A percentile compares a stretch with the other conserved stretches of the same genome.
These are phyloP conservation scores for Hypoxylon trugodes DNA, from an alignment of 495 filamentous ascomycete species.

Conservation along the genomic window DNA sequence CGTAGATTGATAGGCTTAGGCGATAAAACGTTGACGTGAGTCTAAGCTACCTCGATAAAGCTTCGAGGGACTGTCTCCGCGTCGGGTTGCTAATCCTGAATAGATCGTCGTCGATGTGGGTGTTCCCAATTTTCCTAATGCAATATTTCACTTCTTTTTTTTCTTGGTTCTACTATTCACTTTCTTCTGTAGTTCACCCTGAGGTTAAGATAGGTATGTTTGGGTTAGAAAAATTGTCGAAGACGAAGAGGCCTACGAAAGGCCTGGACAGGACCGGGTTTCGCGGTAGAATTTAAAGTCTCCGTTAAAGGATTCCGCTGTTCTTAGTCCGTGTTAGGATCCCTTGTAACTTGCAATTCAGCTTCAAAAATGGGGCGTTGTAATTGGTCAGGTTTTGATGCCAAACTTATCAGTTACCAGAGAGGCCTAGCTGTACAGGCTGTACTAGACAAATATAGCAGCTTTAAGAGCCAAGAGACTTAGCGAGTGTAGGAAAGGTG, in stretches of 20 bases:
- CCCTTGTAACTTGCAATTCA: slow-evolving; percentile 36
- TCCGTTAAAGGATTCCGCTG: slow-evolving; percentile 39
- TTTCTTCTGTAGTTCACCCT: slow-evolving; percentile 7
- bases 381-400: slow-evolving; percentile 26
- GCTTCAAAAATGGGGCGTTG: slow-evolving; percentile 20
- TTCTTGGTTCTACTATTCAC: slow-evolving; percentile 6
- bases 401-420: slow-evolving; percentile 23
- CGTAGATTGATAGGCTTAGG: slow-evolving; percentile 16
- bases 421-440: slow-evolving; percentile 32
- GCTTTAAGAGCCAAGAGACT: slow-evolving; percentile 5
- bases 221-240: slow-evolving; percentile 36
- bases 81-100: slow-evolving; percentile 11
- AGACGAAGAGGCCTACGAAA: slow-evolving; percentile 37
- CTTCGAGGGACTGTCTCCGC: slow-evolving; percentile 15
- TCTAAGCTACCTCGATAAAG: slow-evolving; percentile 15
- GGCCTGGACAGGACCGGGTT: slow-evolving; percentile 29
- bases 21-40: slow-evolving; percentile 35
- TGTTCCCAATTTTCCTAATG: slow-evolving; percentile 6
- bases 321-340: slow-evolving; percentile 30
- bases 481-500: slow-evolving; percentile 4
- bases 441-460: slow-evolving; percentile 32
- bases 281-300: slow-evolving; percentile 41
- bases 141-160: not conserved
- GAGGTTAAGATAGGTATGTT: slow-evolving; percentile 18
- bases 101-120: slow-evolving; percentile 10